Percentiles rank a stretch among this genome's conserved stretches.
Evolutionary conservation across 2,329 filamentous ascomycete species (phyloP).

Genomic region (Aspergillus sp.): DNA sequence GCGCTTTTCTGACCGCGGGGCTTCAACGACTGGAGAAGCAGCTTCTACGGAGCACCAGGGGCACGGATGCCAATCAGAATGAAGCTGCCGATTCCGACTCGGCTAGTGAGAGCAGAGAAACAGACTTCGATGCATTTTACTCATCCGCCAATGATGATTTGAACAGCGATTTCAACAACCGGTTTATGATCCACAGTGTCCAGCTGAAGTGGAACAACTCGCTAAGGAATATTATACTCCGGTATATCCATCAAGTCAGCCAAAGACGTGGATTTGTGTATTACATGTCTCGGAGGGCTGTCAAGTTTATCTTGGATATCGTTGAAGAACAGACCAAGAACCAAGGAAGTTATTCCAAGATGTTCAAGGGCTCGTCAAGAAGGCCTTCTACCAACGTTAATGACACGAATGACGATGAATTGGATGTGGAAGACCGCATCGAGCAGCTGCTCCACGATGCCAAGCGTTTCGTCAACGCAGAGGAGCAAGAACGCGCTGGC

Average conservation of each 20-base stretch:
- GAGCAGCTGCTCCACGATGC: slow-evolving; percentile 82
- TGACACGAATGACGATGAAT: slow-evolving; percentile 53
- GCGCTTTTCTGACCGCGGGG: slow-evolving; percentile 59
- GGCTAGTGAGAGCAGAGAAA: slow-evolving; percentile 56
- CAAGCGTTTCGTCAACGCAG: slow-evolving; percentile 74
- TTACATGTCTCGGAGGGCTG: slow-evolving; percentile 90
- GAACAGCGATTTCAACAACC: slow-evolving; percentile 93
- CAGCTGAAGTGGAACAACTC: slow-evolving; percentile 99
- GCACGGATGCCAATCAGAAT: slow-evolving; percentile 21
- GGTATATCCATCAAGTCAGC: slow-evolving; percentile 96
- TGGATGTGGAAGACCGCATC: slow-evolving; percentile 78
- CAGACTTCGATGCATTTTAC: slow-evolving; percentile 58
- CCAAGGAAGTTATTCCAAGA: slow-evolving; percentile 49
- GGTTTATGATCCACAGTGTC: slow-evolving; percentile 96
- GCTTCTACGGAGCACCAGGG: slow-evolving; percentile 42
- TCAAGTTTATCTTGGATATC: slow-evolving; percentile 98
- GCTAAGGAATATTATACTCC: slow-evolving; percentile 89
- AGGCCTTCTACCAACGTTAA: slow-evolving; percentile 27
- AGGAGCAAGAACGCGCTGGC: slow-evolving; percentile 53
- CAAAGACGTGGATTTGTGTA: slow-evolving; percentile 96
- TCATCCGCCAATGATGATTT: slow-evolving; percentile 75
- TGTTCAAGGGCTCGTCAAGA: slow-evolving; percentile 29
- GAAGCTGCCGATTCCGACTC: slow-evolving; percentile 37
- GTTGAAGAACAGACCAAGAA: slow-evolving; percentile 88
- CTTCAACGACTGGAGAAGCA: slow-evolving; percentile 58